Conservation (phyloP, 805 yeast genomes). For the Ogataea angusta region DNA sequence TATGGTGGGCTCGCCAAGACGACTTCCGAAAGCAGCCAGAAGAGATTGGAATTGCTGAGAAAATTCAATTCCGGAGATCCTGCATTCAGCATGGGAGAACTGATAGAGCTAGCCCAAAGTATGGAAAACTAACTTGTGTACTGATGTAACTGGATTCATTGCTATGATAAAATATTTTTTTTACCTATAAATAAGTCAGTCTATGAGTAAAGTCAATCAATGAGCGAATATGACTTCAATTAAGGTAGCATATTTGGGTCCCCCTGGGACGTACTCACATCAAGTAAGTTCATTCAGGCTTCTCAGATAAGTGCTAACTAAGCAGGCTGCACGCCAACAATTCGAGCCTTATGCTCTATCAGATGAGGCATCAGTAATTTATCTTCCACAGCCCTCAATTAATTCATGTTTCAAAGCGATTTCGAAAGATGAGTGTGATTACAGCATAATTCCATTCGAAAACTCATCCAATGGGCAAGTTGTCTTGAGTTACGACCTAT, state of each 20-base stretch:
- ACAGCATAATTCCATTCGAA: constrained; percentile 84
- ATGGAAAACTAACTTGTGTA: constrained; percentile 43
- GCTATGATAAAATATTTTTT: constrained; percentile 2
- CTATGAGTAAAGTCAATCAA: not conserved
- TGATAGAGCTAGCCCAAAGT: constrained; percentile 72
- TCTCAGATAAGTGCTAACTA: not conserved
- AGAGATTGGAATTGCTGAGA: constrained; percentile 55
- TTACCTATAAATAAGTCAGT: not conserved
- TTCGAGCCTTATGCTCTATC: constrained; percentile 27
- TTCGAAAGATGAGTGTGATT: constrained; percentile 46
- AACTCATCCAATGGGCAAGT: constrained; percentile 96
- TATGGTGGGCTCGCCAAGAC: constrained; percentile 64
- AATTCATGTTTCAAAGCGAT: constrained; percentile 62
- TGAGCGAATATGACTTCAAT: constrained; percentile 17
- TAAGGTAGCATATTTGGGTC: constrained; percentile 79
- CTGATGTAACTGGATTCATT: constrained; percentile 1
- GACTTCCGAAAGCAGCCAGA: constrained; percentile 38
- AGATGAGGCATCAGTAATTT: constrained; percentile 20
- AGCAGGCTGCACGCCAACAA: constrained; percentile 47
- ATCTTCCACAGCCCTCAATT: constrained; percentile 41
- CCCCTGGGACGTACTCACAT: constrained; percentile 89
- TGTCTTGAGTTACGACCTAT: constrained; percentile 74
- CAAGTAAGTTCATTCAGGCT: constrained; percentile 45
- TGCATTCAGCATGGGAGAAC: constrained; percentile 61
- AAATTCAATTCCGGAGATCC: constrained; percentile 69